Conservation (phyloP, 352 stramenopile species). For the Thraustotheca clavata region DNA sequence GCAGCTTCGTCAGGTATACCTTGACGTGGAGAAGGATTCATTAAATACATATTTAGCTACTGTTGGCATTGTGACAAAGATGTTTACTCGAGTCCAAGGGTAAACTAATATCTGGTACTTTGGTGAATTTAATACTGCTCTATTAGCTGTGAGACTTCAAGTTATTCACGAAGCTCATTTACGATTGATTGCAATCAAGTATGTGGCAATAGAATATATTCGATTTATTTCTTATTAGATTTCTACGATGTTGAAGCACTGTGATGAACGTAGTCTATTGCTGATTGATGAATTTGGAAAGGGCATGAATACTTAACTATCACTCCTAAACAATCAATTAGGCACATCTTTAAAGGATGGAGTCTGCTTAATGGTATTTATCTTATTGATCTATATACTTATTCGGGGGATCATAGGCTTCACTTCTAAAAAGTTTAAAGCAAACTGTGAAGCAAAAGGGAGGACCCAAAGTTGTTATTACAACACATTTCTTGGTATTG, state of each 20-base stretch:
- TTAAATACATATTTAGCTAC: conserved; percentile 31
- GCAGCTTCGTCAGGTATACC: conserved; percentile 52
- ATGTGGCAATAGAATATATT: not conserved
- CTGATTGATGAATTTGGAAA: conserved; percentile 86
- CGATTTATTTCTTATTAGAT: conserved; percentile 34
- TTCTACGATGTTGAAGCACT: conserved; percentile 74
- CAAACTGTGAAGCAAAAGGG: conserved; percentile 23
- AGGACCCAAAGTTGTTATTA: conserved; percentile 58
- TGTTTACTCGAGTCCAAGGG: conserved; percentile 79
- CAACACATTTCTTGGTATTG: conserved; percentile 69
- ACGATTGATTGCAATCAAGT: conserved; percentile 86
- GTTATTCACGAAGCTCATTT: conserved; percentile 74
- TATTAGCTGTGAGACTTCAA: conserved; percentile 70
- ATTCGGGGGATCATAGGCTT: conserved; percentile 28
- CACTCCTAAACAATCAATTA: conserved; percentile 18
- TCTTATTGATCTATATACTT: not conserved
- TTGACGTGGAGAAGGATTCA: not conserved
- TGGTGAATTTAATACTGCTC: conserved; percentile 16
- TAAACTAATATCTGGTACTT: conserved; percentile 18
- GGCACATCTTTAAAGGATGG: conserved; percentile 68
- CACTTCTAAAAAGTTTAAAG: conserved; percentile 53
- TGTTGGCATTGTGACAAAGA: conserved; percentile 64
- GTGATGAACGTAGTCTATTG: conserved; percentile 47
- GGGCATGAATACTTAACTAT: conserved; percentile 28
- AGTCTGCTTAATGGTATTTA: conserved; percentile 55